Conservation (phyloP, 331 rosid genomes). For the Cydonia oblonga region DNA sequence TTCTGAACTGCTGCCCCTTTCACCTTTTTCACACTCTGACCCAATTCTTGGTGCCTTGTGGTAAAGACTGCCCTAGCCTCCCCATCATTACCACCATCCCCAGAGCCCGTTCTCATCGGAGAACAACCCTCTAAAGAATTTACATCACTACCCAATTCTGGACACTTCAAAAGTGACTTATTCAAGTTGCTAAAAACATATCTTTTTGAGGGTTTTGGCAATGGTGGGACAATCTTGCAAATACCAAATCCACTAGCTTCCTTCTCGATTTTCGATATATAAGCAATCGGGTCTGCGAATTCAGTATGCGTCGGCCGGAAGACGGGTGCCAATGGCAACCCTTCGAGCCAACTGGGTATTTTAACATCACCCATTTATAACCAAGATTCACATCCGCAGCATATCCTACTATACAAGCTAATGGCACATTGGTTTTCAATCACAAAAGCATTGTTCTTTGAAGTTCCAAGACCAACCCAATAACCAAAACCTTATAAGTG, state of each 20-base stretch:
- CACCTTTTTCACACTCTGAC: constrained; percentile 46
- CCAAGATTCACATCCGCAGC: constrained; percentile 25
- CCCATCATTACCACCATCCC: constrained; percentile 39
- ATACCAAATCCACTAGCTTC: constrained; percentile 86
- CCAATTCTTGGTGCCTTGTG: constrained; percentile 92
- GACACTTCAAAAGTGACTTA: constrained; percentile 63
- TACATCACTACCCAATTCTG: constrained; percentile 43
- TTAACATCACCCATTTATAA: constrained; percentile 65
- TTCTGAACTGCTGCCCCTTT: constrained; percentile 50
- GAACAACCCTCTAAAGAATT: constrained; percentile 21
- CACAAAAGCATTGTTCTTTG: constrained; percentile 7
- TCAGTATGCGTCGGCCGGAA: constrained; percentile 94
- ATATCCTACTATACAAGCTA: constrained; percentile 9
- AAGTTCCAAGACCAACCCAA: constrained; percentile 8
- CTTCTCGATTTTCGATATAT: constrained; percentile 92
- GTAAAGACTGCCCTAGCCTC: constrained; percentile 73
- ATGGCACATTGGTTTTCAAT: constrained; percentile 18
- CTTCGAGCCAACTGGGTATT: constrained; percentile 75
- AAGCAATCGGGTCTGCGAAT: constrained; percentile 95
- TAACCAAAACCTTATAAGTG: constrained; percentile 36
- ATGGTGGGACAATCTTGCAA: constrained; percentile 91
- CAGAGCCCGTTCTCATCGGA: constrained; percentile 18
- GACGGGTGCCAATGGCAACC: constrained; percentile 88
- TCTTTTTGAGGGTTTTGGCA: constrained; percentile 82
- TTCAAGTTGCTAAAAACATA: constrained; percentile 71